Conservation (phyloP, 108 stramenopile genomes). For the Discostella stelligeroides region DNA sequence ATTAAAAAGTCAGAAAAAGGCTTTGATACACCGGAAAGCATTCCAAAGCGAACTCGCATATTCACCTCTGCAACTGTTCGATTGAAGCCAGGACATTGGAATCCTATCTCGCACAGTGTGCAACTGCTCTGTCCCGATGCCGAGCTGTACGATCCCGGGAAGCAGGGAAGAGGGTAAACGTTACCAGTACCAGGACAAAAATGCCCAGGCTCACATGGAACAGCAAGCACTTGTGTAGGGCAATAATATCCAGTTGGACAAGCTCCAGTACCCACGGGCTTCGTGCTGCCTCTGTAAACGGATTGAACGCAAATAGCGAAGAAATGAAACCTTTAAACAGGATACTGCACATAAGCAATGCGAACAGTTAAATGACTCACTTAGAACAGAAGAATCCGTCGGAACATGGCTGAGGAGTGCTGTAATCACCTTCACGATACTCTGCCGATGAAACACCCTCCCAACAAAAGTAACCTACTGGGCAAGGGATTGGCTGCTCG, state of each 20-base stretch:
- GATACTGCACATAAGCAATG: background rate
- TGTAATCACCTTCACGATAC: constrained; percentile 61
- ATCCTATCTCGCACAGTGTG: constrained; percentile 73
- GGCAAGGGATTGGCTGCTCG: constrained; percentile 75
- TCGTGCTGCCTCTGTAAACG: constrained; percentile 49
- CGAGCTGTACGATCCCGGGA: constrained; percentile 78
- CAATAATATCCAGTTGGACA: constrained; percentile 87
- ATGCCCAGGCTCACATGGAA: constrained; percentile 70
- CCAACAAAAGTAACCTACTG: constrained; percentile 71
- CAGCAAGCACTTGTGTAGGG: constrained; percentile 50
- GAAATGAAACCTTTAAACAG: background rate
- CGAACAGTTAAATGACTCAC: background rate
- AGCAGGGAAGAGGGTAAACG: constrained; percentile 65
- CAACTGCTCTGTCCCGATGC: constrained; percentile 63
- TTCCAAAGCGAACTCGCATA: no score
- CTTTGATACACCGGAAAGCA: no score
- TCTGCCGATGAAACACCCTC: constrained; percentile 52
- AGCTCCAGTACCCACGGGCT: constrained; percentile 76
- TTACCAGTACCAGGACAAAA: constrained; percentile 87
- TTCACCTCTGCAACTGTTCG: constrained; percentile 46
- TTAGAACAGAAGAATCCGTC: constrained; percentile 87
- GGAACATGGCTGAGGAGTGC: constrained; percentile 83
- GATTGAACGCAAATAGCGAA: background rate
- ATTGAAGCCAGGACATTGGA: constrained; percentile 80
- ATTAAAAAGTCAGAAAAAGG: background rate